A percentile compares a stretch with the other conserved stretches of the same genome.
phyloP scores from a whole-genome alignment of 176 grass and related monocot species.

The Luzula sylvatica region DNA sequence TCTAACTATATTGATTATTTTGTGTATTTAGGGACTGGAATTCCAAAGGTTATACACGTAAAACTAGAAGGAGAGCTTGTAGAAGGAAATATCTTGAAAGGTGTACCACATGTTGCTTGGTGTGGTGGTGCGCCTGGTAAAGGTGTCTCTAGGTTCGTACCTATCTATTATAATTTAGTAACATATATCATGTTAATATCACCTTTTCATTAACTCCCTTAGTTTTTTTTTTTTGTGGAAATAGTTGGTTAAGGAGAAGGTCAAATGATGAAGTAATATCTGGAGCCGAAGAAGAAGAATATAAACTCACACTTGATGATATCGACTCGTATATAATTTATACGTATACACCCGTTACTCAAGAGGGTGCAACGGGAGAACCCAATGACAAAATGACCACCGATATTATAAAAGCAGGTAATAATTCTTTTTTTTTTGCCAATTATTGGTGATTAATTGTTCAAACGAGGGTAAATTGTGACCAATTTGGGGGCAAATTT shows the following conservation, averaged over 20 bases:
- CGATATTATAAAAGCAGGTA: slow-evolving; percentile 87
- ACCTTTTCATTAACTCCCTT: background rate
- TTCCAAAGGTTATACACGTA: slow-evolving; percentile 78
- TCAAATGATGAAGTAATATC: slow-evolving; percentile 54
- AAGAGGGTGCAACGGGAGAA: slow-evolving; percentile 78
- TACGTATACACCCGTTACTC: slow-evolving; percentile 77
- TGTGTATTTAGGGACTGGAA: slow-evolving; percentile 65
- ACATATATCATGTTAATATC: background rate
- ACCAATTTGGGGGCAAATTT: background rate
- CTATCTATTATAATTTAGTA: background rate
- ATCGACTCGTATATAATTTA: slow-evolving; percentile 82
- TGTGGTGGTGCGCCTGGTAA: slow-evolving; percentile 81
- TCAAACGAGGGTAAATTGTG: background rate
- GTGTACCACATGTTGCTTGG: slow-evolving; percentile 86
- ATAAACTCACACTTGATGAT: slow-evolving; percentile 63
- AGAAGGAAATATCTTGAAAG: slow-evolving; percentile 79
- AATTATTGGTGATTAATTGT: background rate
- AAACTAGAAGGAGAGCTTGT: slow-evolving; percentile 66
- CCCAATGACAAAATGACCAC: slow-evolving; percentile 59
- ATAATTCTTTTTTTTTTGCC: slow-evolving; percentile 5
- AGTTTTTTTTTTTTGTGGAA: slow-evolving; percentile 19
- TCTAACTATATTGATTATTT: no score
- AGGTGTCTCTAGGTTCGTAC: slow-evolving; percentile 70
- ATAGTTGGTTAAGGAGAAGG: slow-evolving; percentile 77
- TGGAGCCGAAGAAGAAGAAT: slow-evolving; percentile 76